phyloP scores from a whole-genome alignment of 2,329 filamentous ascomycete species.

The Trichoderma breve region DNA sequence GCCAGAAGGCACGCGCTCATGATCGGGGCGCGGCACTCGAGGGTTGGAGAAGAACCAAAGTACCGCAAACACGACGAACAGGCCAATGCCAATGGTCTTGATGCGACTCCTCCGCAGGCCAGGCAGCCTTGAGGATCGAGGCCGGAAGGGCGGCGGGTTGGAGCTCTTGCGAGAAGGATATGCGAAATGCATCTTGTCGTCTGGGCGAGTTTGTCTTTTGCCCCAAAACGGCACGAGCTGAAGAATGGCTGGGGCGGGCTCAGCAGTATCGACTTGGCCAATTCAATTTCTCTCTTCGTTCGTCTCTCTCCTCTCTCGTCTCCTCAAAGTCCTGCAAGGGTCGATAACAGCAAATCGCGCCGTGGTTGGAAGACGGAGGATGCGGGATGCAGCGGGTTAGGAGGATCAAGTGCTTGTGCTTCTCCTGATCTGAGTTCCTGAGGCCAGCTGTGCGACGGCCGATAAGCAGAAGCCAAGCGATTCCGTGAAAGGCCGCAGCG shows the following conservation, averaged over 20 bases:
- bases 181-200: constrained; percentile 76
- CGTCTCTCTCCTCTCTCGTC: neutral
- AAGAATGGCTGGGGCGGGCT: neutral
- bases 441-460: constrained; percentile 17
- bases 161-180: constrained; percentile 83
- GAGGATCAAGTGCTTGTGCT: neutral
- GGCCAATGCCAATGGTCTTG: constrained; percentile 55
- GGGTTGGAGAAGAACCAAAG: constrained; percentile 58
- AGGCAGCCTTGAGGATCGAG: constrained; percentile 54
- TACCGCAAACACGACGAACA: constrained; percentile 54
- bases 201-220: neutral
- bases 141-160: constrained; percentile 68
- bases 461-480: neutral
- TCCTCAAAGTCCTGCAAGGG: neutral
- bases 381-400: neutral
- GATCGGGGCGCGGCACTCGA: constrained; percentile 31
- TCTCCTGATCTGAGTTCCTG: constrained; percentile 6
- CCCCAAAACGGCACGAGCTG: neutral
- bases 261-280: neutral
- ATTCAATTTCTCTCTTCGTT: neutral
- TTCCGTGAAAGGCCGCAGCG: neutral
- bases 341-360: neutral
- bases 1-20: constrained; percentile 47
- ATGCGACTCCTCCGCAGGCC: constrained; percentile 61
- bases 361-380: neutral